Evolutionary conservation across 2,329 filamentous ascomycete species (phyloP).

Genomic region (Talaromyces funiculosus): DNA sequence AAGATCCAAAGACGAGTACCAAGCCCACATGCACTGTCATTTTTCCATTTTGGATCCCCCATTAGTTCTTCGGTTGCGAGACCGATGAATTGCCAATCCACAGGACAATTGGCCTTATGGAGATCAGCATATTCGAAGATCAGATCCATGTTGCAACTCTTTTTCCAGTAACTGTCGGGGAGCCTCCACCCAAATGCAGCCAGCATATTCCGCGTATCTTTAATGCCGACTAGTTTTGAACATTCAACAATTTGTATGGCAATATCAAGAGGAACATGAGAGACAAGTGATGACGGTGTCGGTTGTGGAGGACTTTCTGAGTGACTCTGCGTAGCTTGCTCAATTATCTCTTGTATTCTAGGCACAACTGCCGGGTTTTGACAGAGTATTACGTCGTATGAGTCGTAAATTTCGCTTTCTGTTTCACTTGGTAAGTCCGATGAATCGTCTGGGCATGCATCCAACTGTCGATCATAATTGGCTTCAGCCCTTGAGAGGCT

Average conservation of each 20-base stretch:
- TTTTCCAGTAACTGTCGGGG: slow-evolving; percentile 15
- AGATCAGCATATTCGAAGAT: slow-evolving; percentile 16
- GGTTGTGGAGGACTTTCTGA: background rate
- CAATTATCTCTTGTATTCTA: slow-evolving; percentile 9
- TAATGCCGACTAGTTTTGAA: background rate
- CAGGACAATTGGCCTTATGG: background rate
- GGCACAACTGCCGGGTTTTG: slow-evolving; percentile 8
- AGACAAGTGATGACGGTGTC: slow-evolving; percentile 1
- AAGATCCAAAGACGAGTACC: slow-evolving; percentile 12
- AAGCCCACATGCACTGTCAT: slow-evolving; percentile 9
- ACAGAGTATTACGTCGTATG: background rate
- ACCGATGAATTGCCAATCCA: slow-evolving; percentile 15
- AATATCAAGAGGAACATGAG: slow-evolving; percentile 11
- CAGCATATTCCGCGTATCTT: slow-evolving; percentile 14
- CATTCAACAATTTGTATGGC: slow-evolving; percentile 8
- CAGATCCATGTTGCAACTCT: slow-evolving; percentile 11
- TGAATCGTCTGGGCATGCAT: background rate
- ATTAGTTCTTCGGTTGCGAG: slow-evolving; percentile 12
- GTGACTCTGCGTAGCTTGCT: background rate
- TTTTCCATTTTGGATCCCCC: slow-evolving; percentile 4
- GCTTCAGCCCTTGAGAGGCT: background rate
- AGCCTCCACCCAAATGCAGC: slow-evolving; percentile 13
- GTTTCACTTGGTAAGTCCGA: background rate
- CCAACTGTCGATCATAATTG: background rate
- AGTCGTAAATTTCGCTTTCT: background rate